phyloP scores from a whole-genome alignment of 805 yeast genomes.

The Starmera pachycereana region DNA sequence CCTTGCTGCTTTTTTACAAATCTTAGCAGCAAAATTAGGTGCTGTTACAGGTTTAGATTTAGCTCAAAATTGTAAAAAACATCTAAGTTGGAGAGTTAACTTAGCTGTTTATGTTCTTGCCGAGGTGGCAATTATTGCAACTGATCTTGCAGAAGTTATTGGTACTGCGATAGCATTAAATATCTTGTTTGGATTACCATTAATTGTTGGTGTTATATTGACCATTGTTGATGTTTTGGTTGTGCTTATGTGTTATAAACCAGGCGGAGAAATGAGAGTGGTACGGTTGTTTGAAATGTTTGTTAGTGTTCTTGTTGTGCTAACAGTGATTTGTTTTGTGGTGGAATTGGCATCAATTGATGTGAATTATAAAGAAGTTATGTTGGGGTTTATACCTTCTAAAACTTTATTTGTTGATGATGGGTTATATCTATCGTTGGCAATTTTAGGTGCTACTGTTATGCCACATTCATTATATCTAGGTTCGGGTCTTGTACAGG shows the following conservation, averaged over 20 bases:
- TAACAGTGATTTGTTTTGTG: conserved; percentile 79
- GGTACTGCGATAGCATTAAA: conserved; percentile 96
- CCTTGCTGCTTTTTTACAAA: conserved; percentile 80
- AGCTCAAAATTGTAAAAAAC: conserved; percentile 77
- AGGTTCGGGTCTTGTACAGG: conserved; percentile 84
- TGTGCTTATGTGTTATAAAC: conserved; percentile 80
- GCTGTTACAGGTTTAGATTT: conserved; percentile 90
- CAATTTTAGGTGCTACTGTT: conserved; percentile 87
- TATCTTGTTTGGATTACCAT: conserved; percentile 69
- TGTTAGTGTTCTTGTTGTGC: conserved; percentile 67
- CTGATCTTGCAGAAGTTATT: conserved; percentile 94
- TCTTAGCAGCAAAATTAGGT: conserved; percentile 79
- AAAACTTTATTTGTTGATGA: conserved; percentile 39
- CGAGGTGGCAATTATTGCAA: conserved; percentile 86
- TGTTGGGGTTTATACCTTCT: conserved; percentile 58
- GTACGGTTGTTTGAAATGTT: conserved; percentile 74
- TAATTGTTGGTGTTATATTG: conserved; percentile 72
- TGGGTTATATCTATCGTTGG: conserved; percentile 73
- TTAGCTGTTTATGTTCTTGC: conserved; percentile 63
- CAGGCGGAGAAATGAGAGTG: conserved; percentile 69
- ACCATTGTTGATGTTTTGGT: conserved; percentile 82
- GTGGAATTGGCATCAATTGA: conserved; percentile 69
- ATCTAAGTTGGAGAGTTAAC: conserved; percentile 55
- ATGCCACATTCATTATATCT: conserved; percentile 90
- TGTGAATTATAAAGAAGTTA: conserved; percentile 44